Evolutionary conservation across 2,329 filamentous ascomycete genomes (phyloP).

Genomic region (Aaosphaeria pasadenensis): DNA sequence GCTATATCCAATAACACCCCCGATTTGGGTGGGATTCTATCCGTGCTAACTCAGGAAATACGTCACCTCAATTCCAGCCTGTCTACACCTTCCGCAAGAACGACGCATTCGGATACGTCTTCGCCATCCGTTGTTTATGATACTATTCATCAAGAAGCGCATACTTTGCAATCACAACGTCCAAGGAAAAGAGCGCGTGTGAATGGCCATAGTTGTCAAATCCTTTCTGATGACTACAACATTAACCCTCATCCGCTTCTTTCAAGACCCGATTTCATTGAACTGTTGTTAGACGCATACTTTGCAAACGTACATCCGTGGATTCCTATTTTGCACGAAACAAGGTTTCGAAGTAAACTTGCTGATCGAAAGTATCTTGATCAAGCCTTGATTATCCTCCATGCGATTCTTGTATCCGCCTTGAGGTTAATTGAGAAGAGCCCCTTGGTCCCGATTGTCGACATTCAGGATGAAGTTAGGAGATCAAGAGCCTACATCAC

Average conservation of each 20-base stretch:
- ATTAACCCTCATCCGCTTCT: background rate
- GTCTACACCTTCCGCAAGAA: background rate
- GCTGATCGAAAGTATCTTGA: background rate
- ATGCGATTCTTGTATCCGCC: background rate
- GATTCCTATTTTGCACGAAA: conserved; percentile 1
- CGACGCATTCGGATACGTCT: background rate
- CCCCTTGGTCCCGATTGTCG: background rate
- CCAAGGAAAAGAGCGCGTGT: background rate
- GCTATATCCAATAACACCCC: background rate
- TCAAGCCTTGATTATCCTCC: background rate
- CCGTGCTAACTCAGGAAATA: background rate
- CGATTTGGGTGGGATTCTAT: background rate
- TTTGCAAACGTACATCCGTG: background rate
- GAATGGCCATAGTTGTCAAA: background rate
- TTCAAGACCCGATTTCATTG: background rate
- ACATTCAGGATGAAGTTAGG: background rate
- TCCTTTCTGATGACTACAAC: background rate
- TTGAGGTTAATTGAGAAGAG: background rate
- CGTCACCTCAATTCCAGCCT: background rate
- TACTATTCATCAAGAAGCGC: background rate
- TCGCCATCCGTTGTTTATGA: background rate
- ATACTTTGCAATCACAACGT: background rate
- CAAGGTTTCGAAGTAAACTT: background rate
- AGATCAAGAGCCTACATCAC: background rate
- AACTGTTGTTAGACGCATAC: background rate